These are phyloP conservation scores for Viscum album DNA, from an alignment of 177 flowering plant genomes.

Conservation along the genomic window DNA sequence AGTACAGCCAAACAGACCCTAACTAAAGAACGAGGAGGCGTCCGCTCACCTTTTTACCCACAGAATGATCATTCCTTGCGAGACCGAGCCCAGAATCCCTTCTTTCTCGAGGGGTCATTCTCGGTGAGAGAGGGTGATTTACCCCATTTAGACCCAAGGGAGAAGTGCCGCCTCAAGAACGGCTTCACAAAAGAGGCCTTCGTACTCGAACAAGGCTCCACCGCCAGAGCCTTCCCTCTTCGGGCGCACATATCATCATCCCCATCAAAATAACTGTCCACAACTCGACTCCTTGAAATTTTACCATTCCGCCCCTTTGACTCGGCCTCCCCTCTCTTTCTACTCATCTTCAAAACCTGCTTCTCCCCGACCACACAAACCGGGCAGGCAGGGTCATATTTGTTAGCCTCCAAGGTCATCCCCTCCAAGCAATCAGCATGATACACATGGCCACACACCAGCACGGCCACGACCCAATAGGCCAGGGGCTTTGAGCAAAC, in stretches of 20 bases:
- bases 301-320: conserved; percentile 35
- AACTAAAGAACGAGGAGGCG: too few relatives aligned
- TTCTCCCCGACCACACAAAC: conserved; percentile 62
- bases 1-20: too few relatives aligned
- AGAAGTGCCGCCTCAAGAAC: conserved; percentile 66
- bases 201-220: conserved; percentile 35
- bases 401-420: conserved; percentile 48
- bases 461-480: conserved; percentile 59
- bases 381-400: conserved; percentile 78
- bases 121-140: conserved; percentile 26
- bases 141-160: conserved; percentile 47
- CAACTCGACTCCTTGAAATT: conserved; percentile 54
- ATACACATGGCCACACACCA: conserved; percentile 80
- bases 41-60: conserved; percentile 13
- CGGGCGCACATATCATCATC: conserved; percentile 18
- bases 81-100: conserved; percentile 49
- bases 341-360: conserved; percentile 37
- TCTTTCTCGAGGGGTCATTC: conserved; percentile 34
- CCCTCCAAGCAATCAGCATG: conserved; percentile 86
- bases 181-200: conserved; percentile 42
- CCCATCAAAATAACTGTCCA: conserved; percentile 40
- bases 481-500: conserved; percentile 49
- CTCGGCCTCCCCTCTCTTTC: conserved; percentile 42
- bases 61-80: conserved; percentile 27
- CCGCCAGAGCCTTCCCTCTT: conserved; percentile 31